Evolutionary conservation across 2,329 filamentous ascomycete genomes (phyloP).

Genomic region (Cercospora canescens): DNA sequence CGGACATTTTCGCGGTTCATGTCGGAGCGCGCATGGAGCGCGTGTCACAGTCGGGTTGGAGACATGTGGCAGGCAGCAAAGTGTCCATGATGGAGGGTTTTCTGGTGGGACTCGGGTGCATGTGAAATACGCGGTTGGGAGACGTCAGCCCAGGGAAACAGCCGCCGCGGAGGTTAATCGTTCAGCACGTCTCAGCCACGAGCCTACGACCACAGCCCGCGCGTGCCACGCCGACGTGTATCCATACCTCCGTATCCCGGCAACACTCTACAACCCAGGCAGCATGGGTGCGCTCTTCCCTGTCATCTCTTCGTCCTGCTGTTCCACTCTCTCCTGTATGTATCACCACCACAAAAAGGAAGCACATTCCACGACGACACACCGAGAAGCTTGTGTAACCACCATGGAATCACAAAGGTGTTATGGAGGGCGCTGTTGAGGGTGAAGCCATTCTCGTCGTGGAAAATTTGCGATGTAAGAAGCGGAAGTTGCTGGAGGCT

Average conservation of each 20-base stretch:
- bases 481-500: not conserved
- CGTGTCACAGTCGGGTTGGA: not conserved
- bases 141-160: not conserved
- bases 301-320: too few relatives aligned
- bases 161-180: not conserved
- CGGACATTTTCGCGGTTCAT: slow-evolving; percentile 5
- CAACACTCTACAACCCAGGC: too few relatives aligned
- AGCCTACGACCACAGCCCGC: not conserved
- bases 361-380: too few relatives aligned
- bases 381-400: too few relatives aligned
- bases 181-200: not conserved
- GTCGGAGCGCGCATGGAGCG: slow-evolving; percentile 9
- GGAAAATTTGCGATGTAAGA: too few relatives aligned
- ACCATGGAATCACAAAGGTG: too few relatives aligned
- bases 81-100: not conserved
- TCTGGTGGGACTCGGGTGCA: not conserved
- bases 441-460: too few relatives aligned
- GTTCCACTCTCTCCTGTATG: too few relatives aligned
- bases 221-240: not conserved
- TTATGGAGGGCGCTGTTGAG: too few relatives aligned
- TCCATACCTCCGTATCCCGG: not conserved
- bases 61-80: slow-evolving; percentile 1
- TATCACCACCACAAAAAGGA: too few relatives aligned
- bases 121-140: slow-evolving; percentile 4
- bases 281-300: too few relatives aligned